Conservation (phyloP, 1,139 yeast species). For the Scheffersomyces lignicola region DNA sequence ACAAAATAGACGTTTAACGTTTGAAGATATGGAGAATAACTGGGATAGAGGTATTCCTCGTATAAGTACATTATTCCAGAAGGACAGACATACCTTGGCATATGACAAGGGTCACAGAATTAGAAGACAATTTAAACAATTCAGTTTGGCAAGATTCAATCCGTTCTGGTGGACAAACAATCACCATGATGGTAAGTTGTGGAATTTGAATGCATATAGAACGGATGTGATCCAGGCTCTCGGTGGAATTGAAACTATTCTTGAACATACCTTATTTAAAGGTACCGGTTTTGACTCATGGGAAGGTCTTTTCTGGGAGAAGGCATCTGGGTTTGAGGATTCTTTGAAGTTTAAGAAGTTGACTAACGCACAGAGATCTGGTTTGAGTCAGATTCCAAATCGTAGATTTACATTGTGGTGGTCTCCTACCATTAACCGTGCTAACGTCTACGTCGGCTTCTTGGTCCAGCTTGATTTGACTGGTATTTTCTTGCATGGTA, state of each 20-base stretch:
- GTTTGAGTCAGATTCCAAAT: conserved; percentile 96
- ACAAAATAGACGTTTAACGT: conserved; percentile 81
- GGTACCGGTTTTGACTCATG: conserved; percentile 98
- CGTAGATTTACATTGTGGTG: conserved; percentile 98
- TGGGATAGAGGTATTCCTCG: conserved; percentile 99
- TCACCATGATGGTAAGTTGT: conserved; percentile 92
- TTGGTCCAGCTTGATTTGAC: conserved; percentile 94
- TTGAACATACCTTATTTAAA: conserved; percentile 92
- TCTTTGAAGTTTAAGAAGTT: conserved; percentile 90
- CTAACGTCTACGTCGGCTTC: conserved; percentile 97
- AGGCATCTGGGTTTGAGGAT: conserved; percentile 95
- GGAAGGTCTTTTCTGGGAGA: conserved; percentile 99
- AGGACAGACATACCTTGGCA: conserved; percentile 91
- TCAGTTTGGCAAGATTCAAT: conserved; percentile 65
- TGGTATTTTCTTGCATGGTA: conserved; percentile 96
- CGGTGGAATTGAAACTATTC: conserved; percentile 95
- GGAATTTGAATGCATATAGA: conserved; percentile 92
- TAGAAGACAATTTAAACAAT: conserved; percentile 77
- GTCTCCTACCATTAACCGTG: conserved; percentile 98
- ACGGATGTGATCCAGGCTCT: conserved; percentile 96
- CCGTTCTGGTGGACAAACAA: conserved; percentile 98
- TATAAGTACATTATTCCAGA: conserved; percentile 91
- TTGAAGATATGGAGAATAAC: conserved; percentile 89
- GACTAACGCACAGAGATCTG: conserved; percentile 97
- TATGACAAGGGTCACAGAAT: conserved; percentile 93